Evolutionary conservation across 345 rosid genomes (phyloP).

Genomic region (Ricinus communis): DNA sequence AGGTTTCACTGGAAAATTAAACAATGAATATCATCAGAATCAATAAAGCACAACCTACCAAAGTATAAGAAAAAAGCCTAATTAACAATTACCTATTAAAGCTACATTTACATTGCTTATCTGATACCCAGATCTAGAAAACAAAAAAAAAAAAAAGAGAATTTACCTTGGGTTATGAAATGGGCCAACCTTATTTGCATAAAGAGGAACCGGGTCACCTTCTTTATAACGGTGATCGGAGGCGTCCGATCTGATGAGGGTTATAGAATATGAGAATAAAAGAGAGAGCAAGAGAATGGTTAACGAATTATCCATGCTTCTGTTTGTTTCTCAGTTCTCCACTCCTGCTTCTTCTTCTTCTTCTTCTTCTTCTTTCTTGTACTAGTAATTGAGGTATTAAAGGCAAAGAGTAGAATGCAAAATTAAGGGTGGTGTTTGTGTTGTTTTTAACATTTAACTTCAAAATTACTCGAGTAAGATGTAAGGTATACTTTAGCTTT

Average conservation of each 20-base stretch:
- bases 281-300: conserved; percentile 38
- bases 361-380: too few species aligned
- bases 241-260: conserved; percentile 28
- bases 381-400: neutral
- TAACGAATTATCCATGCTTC: conserved; percentile 4
- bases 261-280: conserved; percentile 5
- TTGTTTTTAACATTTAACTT: neutral
- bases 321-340: neutral
- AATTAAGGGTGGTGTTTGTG: too few species aligned
- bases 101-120: too few species aligned
- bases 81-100: too few species aligned
- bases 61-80: too few species aligned
- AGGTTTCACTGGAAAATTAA: conserved; percentile 31
- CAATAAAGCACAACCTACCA: too few species aligned
- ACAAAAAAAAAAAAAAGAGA: too few species aligned
- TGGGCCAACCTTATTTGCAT: conserved; percentile 41
- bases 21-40: too few species aligned
- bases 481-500: conserved; percentile 13
- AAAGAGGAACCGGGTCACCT: conserved; percentile 34
- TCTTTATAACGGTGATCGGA: conserved; percentile 40
- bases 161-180: conserved; percentile 45
- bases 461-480: neutral
- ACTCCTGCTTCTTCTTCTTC: neutral
- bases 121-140: too few species aligned
- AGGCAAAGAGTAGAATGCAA: too few species aligned